phyloP scores from a whole-genome alignment of 2,329 filamentous ascomycete genomes.

The Ophiostoma australiae region DNA sequence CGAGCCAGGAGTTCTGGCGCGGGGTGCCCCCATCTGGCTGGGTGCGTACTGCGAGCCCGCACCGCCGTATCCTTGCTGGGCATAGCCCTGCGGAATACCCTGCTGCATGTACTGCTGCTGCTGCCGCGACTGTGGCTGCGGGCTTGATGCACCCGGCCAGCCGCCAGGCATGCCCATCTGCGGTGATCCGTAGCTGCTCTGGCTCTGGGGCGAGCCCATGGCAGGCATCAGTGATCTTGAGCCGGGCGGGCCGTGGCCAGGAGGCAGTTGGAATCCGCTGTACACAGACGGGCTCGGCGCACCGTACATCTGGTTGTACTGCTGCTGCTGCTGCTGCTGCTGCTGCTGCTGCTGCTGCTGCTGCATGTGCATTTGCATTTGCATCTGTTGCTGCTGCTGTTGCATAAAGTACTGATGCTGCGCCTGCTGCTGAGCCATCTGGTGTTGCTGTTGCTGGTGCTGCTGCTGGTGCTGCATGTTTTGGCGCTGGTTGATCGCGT shows the following conservation, averaged over 20 bases:
- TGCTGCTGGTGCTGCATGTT: constrained; percentile 37
- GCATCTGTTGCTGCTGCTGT: constrained; percentile 35
- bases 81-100: background rate
- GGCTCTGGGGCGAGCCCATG: background rate
- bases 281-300: constrained; percentile 12
- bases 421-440: constrained; percentile 33
- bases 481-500: constrained; percentile 65
- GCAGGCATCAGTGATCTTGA: background rate
- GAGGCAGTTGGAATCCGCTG: constrained; percentile 27
- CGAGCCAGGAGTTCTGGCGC: constrained; percentile 23
- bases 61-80: background rate
- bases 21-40: constrained; percentile 28
- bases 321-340: constrained; percentile 32
- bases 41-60: constrained; percentile 23
- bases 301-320: constrained; percentile 28
- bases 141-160: constrained; percentile 19
- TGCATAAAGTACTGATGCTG: constrained; percentile 27
- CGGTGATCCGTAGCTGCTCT: constrained; percentile 25
- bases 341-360: constrained; percentile 33
- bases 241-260: constrained; percentile 26
- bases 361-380: constrained; percentile 26
- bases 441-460: constrained; percentile 33
- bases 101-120: constrained; percentile 4
- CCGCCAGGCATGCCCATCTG: constrained; percentile 25
- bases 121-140: constrained; percentile 25